Evolutionary conservation across 2,329 filamentous ascomycete species (phyloP).

Genomic region (Pseudogymnoascus verrucosus): DNA sequence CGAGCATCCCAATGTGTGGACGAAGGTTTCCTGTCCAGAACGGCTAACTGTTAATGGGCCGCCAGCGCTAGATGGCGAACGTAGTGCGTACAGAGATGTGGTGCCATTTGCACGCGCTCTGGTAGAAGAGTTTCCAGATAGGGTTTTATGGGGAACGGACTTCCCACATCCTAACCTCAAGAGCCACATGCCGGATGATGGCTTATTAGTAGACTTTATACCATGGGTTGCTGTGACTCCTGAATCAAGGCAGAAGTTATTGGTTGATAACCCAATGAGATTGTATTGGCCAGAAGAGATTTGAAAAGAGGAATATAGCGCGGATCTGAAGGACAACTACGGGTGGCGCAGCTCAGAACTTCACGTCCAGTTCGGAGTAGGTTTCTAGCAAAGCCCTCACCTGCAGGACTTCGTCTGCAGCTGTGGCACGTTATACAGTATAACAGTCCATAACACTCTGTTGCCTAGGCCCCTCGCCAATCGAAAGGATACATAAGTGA

Average conservation of each 20-base stretch:
- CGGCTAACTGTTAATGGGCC: slow-evolving; percentile 27
- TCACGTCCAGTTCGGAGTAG: too few relatives aligned
- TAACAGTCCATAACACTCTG: too few relatives aligned
- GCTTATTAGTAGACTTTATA: slow-evolving; percentile 58
- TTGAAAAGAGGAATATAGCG: slow-evolving; percentile 13
- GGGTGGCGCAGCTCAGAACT: too few relatives aligned
- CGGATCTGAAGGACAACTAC: too few relatives aligned
- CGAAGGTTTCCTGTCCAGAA: slow-evolving; percentile 34
- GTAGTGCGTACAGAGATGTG: slow-evolving; percentile 25
- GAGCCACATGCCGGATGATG: slow-evolving; percentile 59
- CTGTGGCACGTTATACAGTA: too few relatives aligned
- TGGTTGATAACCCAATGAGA: slow-evolving; percentile 54
- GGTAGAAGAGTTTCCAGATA: slow-evolving; percentile 28
- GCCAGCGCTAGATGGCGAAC: not conserved
- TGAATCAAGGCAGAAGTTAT: slow-evolving; percentile 29
- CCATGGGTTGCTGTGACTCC: not conserved
- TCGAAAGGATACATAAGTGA: too few relatives aligned
- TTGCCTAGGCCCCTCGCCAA: too few relatives aligned
- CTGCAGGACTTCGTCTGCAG: too few relatives aligned
- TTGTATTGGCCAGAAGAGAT: slow-evolving; percentile 51
- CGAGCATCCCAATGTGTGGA: slow-evolving; percentile 26
- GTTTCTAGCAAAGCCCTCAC: too few relatives aligned
- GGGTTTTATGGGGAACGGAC: slow-evolving; percentile 33
- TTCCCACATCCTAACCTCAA: slow-evolving; percentile 40
- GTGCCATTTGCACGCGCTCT: slow-evolving; percentile 26